A percentile compares a stretch with the other conserved stretches of the same genome.
Conservation (phyloP, 2,329 filamentous ascomycete genomes). For the Aspergillus hortae region DNA sequence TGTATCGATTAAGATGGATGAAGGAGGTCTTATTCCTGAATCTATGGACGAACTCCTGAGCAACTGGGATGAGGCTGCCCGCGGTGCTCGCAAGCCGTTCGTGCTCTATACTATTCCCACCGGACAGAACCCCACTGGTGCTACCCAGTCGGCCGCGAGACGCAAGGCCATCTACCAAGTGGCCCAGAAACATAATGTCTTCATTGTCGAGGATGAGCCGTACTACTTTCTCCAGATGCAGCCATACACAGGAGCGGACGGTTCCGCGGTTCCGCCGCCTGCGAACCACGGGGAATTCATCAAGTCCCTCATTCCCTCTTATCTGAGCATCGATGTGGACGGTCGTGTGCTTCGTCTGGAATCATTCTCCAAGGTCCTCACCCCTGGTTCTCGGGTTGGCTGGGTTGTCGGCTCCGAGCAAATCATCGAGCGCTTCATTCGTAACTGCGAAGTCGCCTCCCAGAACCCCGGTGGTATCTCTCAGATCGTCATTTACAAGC, state of each 20-base stretch:
- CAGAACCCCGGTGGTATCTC: constrained; percentile 84
- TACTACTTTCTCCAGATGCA: constrained; percentile 91
- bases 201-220: constrained; percentile 88
- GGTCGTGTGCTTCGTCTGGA: constrained; percentile 88
- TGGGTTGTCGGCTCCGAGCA: constrained; percentile 89
- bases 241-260: constrained; percentile 59
- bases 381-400: constrained; percentile 75
- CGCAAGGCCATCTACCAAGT: constrained; percentile 71
- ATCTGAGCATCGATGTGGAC: constrained; percentile 76
- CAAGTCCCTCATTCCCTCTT: constrained; percentile 66
- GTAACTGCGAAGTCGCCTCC: constrained; percentile 76
- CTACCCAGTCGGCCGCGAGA: constrained; percentile 68
- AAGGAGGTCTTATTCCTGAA: constrained; percentile 60
- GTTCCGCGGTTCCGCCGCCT: constrained; percentile 54
- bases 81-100: constrained; percentile 61
- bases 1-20: constrained; percentile 62
- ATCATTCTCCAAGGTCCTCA: constrained; percentile 87
- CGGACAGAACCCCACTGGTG: constrained; percentile 87
- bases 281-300: constrained; percentile 70
- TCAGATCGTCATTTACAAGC: constrained; percentile 79
- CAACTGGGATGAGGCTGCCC: constrained; percentile 59
- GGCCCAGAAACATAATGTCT: constrained; percentile 78
- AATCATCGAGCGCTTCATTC: constrained; percentile 75
- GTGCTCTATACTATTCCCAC: constrained; percentile 71
- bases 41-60: constrained; percentile 60